Percentiles rank a stretch among this genome's conserved stretches.
phyloP scores from a whole-genome alignment of 331 rosid species.

The Malus hybrid region DNA sequence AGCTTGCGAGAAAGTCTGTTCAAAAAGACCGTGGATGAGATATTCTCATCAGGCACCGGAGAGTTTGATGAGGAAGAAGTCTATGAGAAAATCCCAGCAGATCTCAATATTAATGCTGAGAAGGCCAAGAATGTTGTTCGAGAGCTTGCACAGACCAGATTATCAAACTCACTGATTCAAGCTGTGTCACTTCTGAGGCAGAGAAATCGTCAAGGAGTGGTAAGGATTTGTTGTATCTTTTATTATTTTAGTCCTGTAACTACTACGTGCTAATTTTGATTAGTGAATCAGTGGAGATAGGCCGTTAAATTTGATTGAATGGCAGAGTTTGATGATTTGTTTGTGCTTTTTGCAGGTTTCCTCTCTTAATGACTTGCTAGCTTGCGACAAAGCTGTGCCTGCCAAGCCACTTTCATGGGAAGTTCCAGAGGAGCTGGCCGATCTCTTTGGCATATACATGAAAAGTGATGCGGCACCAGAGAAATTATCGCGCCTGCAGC shows the following conservation, averaged over 20 bases:
- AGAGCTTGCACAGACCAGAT: conserved; percentile 71
- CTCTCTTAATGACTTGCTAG: conserved; percentile 84
- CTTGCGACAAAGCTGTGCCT: conserved; percentile 96
- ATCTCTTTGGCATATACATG: conserved; percentile 59
- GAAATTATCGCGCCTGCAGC: conserved; percentile 73
- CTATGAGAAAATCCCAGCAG: conserved; percentile 76
- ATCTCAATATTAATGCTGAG: conserved; percentile 75
- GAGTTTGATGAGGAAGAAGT: conserved; percentile 95
- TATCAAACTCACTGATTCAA: conserved; percentile 80
- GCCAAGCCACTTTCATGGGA: conserved; percentile 76
- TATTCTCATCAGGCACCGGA: conserved; percentile 97
- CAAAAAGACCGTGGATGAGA: conserved; percentile 84
- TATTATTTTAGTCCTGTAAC: background rate
- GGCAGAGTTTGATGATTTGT: background rate
- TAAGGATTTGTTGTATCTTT: conserved; percentile 9
- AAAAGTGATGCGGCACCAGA: conserved; percentile 68
- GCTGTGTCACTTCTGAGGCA: conserved; percentile 85
- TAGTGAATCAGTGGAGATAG: background rate
- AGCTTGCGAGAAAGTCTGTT: conserved; percentile 78
- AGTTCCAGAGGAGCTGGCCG: conserved; percentile 79
- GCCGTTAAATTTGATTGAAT: background rate
- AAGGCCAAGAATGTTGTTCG: conserved; percentile 61
- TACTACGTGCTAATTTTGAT: background rate
- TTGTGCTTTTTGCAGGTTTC: conserved; percentile 54
- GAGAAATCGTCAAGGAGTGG: conserved; percentile 81